phyloP scores from a whole-genome alignment of 2,329 filamentous ascomycete species.

The Penicillium concentricum region DNA sequence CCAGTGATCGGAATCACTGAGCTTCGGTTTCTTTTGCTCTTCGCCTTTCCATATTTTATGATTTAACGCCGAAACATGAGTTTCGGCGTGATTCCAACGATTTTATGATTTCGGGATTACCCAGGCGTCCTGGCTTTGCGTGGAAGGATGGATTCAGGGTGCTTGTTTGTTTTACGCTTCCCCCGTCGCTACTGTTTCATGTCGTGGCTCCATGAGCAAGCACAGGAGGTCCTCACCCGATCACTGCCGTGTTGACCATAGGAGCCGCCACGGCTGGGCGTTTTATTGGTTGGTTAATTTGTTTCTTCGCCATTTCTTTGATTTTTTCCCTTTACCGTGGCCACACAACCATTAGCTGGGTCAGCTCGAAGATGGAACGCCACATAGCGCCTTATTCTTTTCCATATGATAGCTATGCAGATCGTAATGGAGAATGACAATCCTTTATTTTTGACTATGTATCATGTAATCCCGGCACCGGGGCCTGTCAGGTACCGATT shows the following conservation, averaged over 20 bases:
- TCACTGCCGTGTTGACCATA: background rate
- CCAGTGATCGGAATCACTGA: constrained; percentile 19
- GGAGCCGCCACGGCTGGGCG: constrained; percentile 1
- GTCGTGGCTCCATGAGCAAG: background rate
- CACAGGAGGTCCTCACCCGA: background rate
- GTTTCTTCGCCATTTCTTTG: constrained; percentile 5
- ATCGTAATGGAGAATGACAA: constrained; percentile 19
- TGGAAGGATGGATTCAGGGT: background rate
- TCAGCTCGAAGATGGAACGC: background rate
- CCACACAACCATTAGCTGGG: background rate
- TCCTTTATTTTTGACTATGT: background rate
- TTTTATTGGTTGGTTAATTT: constrained; percentile 6
- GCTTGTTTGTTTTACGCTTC: background rate
- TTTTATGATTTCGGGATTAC: constrained; percentile 3
- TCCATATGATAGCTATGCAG: constrained; percentile 11
- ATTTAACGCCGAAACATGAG: background rate
- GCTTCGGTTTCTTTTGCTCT: background rate
- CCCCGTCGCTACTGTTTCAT: background rate
- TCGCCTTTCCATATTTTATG: background rate
- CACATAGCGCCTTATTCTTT: background rate
- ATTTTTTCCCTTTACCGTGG: background rate
- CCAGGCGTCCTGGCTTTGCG: constrained; percentile 3
- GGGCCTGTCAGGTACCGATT: constrained; percentile 16
- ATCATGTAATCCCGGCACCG: background rate
- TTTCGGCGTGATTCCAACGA: constrained; percentile 4